Conservation (phyloP, 129 eudicot species). For the Artemisia argyi region DNA sequence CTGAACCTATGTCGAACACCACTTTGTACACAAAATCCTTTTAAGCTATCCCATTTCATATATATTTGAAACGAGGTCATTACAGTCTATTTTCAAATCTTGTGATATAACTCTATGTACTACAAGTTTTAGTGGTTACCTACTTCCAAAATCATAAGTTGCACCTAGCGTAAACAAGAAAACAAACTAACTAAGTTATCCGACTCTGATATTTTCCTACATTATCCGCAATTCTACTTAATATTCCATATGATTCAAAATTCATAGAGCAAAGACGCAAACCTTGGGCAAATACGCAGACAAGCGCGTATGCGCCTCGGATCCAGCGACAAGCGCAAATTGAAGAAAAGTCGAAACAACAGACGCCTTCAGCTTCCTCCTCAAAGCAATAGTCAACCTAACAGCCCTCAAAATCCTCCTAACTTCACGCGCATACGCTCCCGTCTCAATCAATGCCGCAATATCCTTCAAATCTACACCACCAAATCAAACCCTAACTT, state of each 20-base stretch:
- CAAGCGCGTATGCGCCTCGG: conserved; percentile 38
- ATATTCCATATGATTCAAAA: background rate
- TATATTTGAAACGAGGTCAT: no score
- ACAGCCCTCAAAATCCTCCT: conserved; percentile 81
- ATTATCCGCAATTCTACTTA: no score
- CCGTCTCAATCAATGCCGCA: conserved; percentile 78
- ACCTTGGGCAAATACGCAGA: conserved; percentile 69
- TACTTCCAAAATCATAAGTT: no score
- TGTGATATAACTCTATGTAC: no score
- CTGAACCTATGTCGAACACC: background rate
- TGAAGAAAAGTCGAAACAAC: conserved; percentile 33
- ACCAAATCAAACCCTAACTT: background rate
- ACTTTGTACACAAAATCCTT: background rate
- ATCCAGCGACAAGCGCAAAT: conserved; percentile 44
- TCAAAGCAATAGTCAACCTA: conserved; percentile 74
- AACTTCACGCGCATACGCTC: conserved; percentile 83
- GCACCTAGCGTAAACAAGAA: no score
- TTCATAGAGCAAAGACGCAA: conserved; percentile 2
- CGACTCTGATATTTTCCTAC: no score
- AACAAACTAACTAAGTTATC: no score
- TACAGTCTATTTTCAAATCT: no score
- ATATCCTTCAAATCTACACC: conserved; percentile 81
- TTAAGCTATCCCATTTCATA: background rate
- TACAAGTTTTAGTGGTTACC: no score
- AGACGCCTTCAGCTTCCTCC: conserved; percentile 38